phyloP scores from a whole-genome alignment of 192 early-diverging fungal species.

The Cladochytrium replicatum region DNA sequence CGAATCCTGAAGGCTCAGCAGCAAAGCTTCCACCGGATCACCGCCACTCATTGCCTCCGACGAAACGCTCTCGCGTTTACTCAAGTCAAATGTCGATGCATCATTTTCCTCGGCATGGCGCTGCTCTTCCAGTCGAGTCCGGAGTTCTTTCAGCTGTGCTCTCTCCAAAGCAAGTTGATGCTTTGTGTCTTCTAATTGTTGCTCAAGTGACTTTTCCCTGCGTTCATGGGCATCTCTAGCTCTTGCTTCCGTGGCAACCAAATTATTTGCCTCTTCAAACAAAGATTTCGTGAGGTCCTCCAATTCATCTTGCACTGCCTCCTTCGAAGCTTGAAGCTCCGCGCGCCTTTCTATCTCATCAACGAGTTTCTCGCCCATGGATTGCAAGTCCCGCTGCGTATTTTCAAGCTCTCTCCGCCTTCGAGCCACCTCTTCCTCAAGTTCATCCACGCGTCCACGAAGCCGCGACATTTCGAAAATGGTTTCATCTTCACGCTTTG shows the following conservation, averaged over 20 bases:
- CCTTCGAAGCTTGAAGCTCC: slow-evolving; percentile 84
- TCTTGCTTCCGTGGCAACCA: slow-evolving; percentile 71
- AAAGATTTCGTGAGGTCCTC: slow-evolving; percentile 71
- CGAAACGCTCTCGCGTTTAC: not conserved
- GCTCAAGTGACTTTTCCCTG: slow-evolving; percentile 27
- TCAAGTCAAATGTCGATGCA: not conserved
- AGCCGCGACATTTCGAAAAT: slow-evolving; percentile 46
- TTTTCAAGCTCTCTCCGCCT: slow-evolving; percentile 62
- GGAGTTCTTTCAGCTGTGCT: slow-evolving; percentile 64
- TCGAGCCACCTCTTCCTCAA: slow-evolving; percentile 53
- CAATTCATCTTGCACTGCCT: slow-evolving; percentile 80
- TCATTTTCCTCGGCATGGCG: not conserved
- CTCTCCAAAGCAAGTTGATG: slow-evolving; percentile 52
- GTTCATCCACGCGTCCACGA: slow-evolving; percentile 44
- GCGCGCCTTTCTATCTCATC: slow-evolving; percentile 78
- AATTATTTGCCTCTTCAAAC: slow-evolving; percentile 81
- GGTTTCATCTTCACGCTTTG: slow-evolving; percentile 19
- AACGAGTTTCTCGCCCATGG: slow-evolving; percentile 68
- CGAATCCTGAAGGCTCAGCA: not conserved
- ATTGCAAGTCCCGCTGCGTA: slow-evolving; percentile 54
- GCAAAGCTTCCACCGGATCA: not conserved
- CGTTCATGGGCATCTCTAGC: slow-evolving; percentile 8
- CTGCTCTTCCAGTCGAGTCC: slow-evolving; percentile 59
- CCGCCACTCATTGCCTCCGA: not conserved
- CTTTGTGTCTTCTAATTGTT: slow-evolving; percentile 48